Base-by-base conservation (phyloP, 2,329 filamentous ascomycete genomes). In the Trichophaea hybrida region DNA sequence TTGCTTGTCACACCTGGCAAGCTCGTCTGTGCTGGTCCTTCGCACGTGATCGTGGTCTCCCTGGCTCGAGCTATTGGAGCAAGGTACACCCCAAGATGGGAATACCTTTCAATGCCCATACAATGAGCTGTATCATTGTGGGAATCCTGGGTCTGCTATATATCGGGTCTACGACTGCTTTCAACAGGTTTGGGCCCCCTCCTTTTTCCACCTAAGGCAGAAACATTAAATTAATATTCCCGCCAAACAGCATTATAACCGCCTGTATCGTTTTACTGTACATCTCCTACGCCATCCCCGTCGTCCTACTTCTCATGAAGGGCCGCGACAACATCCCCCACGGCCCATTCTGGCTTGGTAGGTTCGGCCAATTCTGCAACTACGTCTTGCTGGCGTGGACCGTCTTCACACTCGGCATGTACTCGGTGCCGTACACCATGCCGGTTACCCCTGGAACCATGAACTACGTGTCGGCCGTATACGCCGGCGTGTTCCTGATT, bases 371-470 rank as follows among this genome's bases (percentile, higher is more conserved):
- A 6, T 60, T 63, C 13, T 61, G 65, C 31, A 75, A 75, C 62
- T 61, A 65, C 1, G 65, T 74, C 15, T 71, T 72, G 0, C 67
- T 74, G 5, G 61, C 67, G 49, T 74, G 72, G 72, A 67, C 74
- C 6, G 59, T 68, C 0, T 75, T 75, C 52, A 73, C 73, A 4
- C 72, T 75, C 32, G 68, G 75, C 1, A 74, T 76, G 66, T 75
- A 75, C 67, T 74, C 71, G 1, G 75, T 76, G 64, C 74, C 74
- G 0, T 75, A 74, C 56, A 66, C 70, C 44, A 71, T 69, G 68
- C 74, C 74, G 0, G 73, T 74, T 6, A 57, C 48, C 12, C 59
- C 65, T 4, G 59, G 63, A 4, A 69, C 58, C 54, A 71, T 71
- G 69, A 71, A 70, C 60, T 70, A 71, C 51, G 69, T 70, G 37